Evolutionary conservation across 225 moss, liverwort and hornwort species (phyloP), one percentile per base, ranked within the genome.

Genomic region (Anthoceros angustus): DNA sequence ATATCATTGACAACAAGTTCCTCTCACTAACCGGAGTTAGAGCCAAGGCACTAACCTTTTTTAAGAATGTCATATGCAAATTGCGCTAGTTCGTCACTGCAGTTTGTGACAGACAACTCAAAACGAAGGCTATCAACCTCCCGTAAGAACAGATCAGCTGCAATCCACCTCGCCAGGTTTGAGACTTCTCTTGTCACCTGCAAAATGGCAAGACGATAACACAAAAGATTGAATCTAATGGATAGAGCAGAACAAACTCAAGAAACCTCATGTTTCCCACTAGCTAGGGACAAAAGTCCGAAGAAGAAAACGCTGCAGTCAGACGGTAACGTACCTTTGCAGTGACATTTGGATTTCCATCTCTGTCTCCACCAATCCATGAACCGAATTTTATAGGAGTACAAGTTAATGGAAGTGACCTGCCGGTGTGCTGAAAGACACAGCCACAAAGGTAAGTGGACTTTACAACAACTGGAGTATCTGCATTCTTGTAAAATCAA

Each of bases 331-430:
- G 25, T 5, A 81, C 81, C 70, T 92, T 92, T 2, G 87, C 84
- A 46, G 86, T 88, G 39, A 92, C 91, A 65, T 92, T 88, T 14
- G 86, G 91, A 62, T 92, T 92, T 10, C 87, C 91, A 68, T 92
- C 91, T 61, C 86, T 75, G 61, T 92, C 92, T 12, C 92, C 88
- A 70, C 92, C 92, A 62, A 92, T 92, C 92, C 92, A 92, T 14
- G 92, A 84, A 23, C 92, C 92, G 67, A 87, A 92, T 49, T 88
- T 92, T 41, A 92, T 92, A 0, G 92, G 92, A 8, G 88, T 92
- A 46, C 76, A 66, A 11, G 74, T 77, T 25, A 92, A 66, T 64
- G 92, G 92, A 41, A 92, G 79, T 25, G 81, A 72, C 72, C 76
- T 86, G 40, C 88, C 86, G 1, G 84, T 84, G 23, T 88, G 86